phyloP scores from a whole-genome alignment of 371 early-diverging fungal genomes.

The Syncephalastrum racemosum region DNA sequence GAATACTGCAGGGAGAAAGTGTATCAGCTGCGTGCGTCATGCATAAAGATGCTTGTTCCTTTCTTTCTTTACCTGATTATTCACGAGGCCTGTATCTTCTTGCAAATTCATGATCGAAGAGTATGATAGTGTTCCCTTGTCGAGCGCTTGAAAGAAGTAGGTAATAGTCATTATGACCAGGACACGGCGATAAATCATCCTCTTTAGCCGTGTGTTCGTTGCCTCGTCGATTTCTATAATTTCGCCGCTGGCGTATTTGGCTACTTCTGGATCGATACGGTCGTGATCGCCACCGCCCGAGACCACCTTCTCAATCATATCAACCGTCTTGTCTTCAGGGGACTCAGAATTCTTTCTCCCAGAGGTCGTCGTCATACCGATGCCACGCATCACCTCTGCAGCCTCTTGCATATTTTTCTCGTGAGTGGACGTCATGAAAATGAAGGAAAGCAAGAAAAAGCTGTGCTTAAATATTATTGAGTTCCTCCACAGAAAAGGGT shows the following conservation, averaged over 20 bases:
- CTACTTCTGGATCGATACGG: slow-evolving; percentile 29
- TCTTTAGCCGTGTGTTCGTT: slow-evolving; percentile 18
- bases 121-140: slow-evolving; percentile 25
- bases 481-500: too few species aligned
- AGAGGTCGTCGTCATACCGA: too few species aligned
- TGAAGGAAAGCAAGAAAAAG: too few species aligned
- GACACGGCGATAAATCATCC: slow-evolving; percentile 18
- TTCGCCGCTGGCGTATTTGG: slow-evolving; percentile 20
- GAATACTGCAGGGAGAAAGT: slow-evolving; percentile 13
- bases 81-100: slow-evolving; percentile 15
- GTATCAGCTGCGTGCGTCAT: neutral
- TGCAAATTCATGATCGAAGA: slow-evolving; percentile 26
- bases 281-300: slow-evolving; percentile 11
- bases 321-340: neutral
- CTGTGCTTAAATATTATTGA: too few species aligned
- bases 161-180: slow-evolving; percentile 19
- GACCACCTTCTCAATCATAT: slow-evolving; percentile 10
- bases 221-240: slow-evolving; percentile 22
- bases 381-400: too few species aligned
- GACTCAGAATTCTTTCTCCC: too few species aligned
- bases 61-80: slow-evolving; percentile 19
- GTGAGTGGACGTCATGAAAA: too few species aligned
- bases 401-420: too few species aligned
- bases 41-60: neutral
- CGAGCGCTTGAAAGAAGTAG: slow-evolving; percentile 26